phyloP scores from a whole-genome alignment of 257 asterid genomes.

The Lithospermum erythrorhizon region DNA sequence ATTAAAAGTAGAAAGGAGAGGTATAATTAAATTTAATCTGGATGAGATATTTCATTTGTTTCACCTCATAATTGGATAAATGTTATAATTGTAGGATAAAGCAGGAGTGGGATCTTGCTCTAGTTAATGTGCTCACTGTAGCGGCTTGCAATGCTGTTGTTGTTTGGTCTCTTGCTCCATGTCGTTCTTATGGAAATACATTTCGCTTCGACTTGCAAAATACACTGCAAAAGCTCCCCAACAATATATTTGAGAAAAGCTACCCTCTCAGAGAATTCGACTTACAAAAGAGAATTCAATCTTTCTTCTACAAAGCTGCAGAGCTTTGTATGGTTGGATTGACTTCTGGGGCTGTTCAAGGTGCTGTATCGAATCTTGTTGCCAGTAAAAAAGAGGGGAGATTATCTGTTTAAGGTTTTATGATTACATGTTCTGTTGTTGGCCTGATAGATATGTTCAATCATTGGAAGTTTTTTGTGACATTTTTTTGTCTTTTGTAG shows the following conservation, averaged over 20 bases:
- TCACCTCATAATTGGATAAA: slow-evolving; percentile 8
- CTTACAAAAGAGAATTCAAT: slow-evolving; percentile 73
- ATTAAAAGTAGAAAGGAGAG: slow-evolving; percentile 87
- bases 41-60: background rate
- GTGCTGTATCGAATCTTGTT: slow-evolving; percentile 61
- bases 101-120: slow-evolving; percentile 99
- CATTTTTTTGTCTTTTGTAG: slow-evolving; percentile 22
- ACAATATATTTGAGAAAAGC: slow-evolving; percentile 82
- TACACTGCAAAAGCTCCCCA: slow-evolving; percentile 94
- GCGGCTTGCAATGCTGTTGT: slow-evolving; percentile 85
- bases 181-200: slow-evolving; percentile 95
- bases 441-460: background rate
- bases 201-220: slow-evolving; percentile 90
- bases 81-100: slow-evolving; percentile 44
- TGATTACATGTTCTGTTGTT: background rate
- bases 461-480: slow-evolving; percentile 5
- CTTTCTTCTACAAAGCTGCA: slow-evolving; percentile 85
- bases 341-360: slow-evolving; percentile 89
- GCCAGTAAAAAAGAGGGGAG: slow-evolving; percentile 91
- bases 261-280: slow-evolving; percentile 87
- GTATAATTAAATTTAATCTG: slow-evolving; percentile 25
- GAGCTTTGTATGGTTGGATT: slow-evolving; percentile 89
- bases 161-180: slow-evolving; percentile 95
- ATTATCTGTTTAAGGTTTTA: slow-evolving; percentile 18
- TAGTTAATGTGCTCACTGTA: slow-evolving; percentile 76